These are phyloP conservation scores for Tolypocladium endophyticum DNA, from an alignment of 2,329 filamentous ascomycete genomes.

Conservation along the genomic window DNA sequence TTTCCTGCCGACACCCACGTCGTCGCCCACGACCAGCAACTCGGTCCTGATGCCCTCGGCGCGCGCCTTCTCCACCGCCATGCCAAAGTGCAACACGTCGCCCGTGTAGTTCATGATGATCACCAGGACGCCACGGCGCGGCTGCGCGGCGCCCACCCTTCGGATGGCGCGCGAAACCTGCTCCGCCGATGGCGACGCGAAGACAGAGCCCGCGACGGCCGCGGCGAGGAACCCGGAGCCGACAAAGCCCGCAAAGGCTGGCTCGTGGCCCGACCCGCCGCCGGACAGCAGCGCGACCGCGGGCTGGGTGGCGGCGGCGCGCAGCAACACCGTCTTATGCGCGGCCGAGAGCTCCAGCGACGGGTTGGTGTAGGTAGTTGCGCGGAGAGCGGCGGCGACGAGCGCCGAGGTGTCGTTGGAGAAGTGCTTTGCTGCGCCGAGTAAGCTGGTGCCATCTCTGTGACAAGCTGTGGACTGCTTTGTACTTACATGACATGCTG, in stretches of 20 bases:
- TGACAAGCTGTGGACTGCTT: not conserved
- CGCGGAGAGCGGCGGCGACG: slow-evolving; percentile 12
- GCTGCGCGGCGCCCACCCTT: not conserved
- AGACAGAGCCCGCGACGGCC: not conserved
- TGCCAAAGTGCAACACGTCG: not conserved
- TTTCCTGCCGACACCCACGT: slow-evolving; percentile 53
- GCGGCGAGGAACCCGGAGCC: not conserved
- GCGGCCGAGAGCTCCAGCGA: slow-evolving; percentile 13
- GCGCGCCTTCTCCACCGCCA: not conserved
- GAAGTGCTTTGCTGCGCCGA: slow-evolving; percentile 10
- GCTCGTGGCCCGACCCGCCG: slow-evolving; percentile 64
- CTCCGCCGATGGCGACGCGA: not conserved
- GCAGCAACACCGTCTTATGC: slow-evolving; percentile 15
- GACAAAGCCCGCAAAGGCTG: slow-evolving; percentile 57
- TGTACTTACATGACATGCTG: not conserved
- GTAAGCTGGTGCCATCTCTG: not conserved
- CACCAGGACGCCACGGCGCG: not conserved
- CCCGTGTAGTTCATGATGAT: not conserved
- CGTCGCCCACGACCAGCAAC: slow-evolving; percentile 57
- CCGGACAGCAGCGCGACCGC: slow-evolving; percentile 33
- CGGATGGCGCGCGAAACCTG: not conserved
- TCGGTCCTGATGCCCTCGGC: not conserved
- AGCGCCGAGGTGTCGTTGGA: slow-evolving; percentile 10
- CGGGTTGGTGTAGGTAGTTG: slow-evolving; percentile 16
- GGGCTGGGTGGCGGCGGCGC: slow-evolving; percentile 5